phyloP scores from a whole-genome alignment of 2,329 filamentous ascomycete genomes.

The Fusarium bulbicola region DNA sequence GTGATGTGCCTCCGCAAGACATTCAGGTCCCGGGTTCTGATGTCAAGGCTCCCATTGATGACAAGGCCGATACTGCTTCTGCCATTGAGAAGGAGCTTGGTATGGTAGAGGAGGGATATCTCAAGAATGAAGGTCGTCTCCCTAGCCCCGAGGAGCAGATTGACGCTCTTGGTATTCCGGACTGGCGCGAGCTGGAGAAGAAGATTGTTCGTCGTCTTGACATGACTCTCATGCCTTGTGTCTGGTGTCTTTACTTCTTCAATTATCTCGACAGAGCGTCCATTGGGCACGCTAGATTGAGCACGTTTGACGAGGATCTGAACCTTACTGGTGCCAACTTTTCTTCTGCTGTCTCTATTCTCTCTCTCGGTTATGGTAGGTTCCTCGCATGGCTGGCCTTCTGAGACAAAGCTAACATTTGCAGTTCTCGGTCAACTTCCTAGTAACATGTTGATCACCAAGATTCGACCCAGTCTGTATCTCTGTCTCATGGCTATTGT shows the following conservation, averaged over 20 bases:
- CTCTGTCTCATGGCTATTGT: constrained; percentile 16
- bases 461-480: constrained; percentile 4
- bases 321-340: constrained; percentile 3
- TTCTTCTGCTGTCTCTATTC: constrained; percentile 14
- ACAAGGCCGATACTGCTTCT: not conserved
- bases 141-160: constrained; percentile 15
- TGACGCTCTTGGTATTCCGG: not conserved
- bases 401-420: not conserved
- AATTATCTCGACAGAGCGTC: constrained; percentile 20
- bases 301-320: not conserved
- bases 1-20: not conserved
- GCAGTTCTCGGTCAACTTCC: constrained; percentile 4
- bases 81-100: constrained; percentile 5
- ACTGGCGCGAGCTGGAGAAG: constrained; percentile 17
- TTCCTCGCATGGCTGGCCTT: fast-evolving
- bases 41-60: not conserved
- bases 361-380: constrained; percentile 14
- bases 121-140: constrained; percentile 2
- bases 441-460: constrained; percentile 18
- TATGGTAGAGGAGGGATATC: not conserved
- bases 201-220: constrained; percentile 17
- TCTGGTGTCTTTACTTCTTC: constrained; percentile 21
- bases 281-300: not conserved
- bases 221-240: constrained; percentile 16
- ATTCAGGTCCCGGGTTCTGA: not conserved